Percentiles rank a stretch among this genome's conserved stretches.
Evolutionary conservation across 306 rosid genomes (phyloP).

Genomic region (Sicyos baderoa): DNA sequence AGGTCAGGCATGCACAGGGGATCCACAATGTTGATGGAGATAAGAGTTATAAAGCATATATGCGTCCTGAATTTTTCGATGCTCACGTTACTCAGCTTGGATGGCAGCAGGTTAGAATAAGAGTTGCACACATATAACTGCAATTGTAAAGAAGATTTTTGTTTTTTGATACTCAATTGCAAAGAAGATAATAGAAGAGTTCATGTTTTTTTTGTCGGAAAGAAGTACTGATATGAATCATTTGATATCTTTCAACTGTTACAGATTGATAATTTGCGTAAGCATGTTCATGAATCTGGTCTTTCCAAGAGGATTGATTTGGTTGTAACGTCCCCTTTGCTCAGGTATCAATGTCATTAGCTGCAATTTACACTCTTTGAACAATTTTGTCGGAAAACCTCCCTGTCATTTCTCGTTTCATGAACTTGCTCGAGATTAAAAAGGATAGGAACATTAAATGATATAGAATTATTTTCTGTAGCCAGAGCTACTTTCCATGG

Average conservation of each 20-base stretch:
- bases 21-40: conserved; percentile 51
- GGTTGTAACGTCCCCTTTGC: conserved; percentile 39
- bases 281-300: conserved; percentile 38
- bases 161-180: not conserved
- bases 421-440: not conserved
- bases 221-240: not conserved
- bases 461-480: not conserved
- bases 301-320: conserved; percentile 40
- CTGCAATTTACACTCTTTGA: not conserved
- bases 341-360: conserved; percentile 28
- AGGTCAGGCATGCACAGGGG: conserved; percentile 57
- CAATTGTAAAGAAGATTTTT: not conserved
- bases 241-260: not conserved
- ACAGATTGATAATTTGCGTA: conserved; percentile 48
- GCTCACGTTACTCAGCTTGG: conserved; percentile 45
- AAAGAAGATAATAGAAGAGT: conserved; percentile 10
- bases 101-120: conserved; percentile 43
- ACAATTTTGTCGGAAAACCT: not conserved
- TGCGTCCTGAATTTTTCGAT: conserved; percentile 44
- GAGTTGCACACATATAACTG: not conserved
- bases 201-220: not conserved
- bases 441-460: not conserved
- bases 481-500: not conserved
- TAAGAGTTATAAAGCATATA: conserved; percentile 38
- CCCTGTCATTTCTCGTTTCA: not conserved